Conservation (phyloP, 1,284 basidiomycete genomes). For the Meira miltonrushii region DNA sequence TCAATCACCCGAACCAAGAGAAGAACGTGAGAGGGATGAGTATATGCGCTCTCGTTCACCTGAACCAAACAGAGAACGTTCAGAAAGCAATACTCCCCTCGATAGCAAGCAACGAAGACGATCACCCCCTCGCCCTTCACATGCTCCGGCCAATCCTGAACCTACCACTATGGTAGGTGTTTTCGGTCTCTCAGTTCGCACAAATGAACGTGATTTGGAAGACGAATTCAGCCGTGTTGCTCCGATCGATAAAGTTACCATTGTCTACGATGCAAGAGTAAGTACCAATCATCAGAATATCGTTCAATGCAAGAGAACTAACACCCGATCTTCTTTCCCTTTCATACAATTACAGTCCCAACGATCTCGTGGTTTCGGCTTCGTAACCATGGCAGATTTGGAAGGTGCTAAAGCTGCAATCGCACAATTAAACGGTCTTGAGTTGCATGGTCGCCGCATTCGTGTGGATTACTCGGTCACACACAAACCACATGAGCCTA, state of each 20-base stretch:
- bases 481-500: conserved; percentile 84
- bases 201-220: conserved; percentile 85
- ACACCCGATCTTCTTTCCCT: background rate
- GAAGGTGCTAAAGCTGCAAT: conserved; percentile 85
- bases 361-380: conserved; percentile 94
- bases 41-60: too few species aligned
- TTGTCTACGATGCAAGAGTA: conserved; percentile 97
- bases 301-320: background rate
- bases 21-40: too few species aligned
- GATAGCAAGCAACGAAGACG: background rate
- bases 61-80: too few species aligned
- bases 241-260: conserved; percentile 79
- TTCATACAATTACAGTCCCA: conserved; percentile 65
- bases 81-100: too few species aligned
- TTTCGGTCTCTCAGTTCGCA: conserved; percentile 91
- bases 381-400: conserved; percentile 82
- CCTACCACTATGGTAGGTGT: conserved; percentile 88
- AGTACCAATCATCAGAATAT: background rate
- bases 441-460: conserved; percentile 88
- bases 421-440: conserved; percentile 83
- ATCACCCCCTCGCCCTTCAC: conserved; percentile 14
- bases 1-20: too few species aligned
- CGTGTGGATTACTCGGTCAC: conserved; percentile 97
- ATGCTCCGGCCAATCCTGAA: conserved; percentile 57
- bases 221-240: conserved; percentile 86